These are phyloP conservation scores for Suillus cothurnatus DNA, from an alignment of 768 basidiomycete genomes.

Conservation along the genomic window DNA sequence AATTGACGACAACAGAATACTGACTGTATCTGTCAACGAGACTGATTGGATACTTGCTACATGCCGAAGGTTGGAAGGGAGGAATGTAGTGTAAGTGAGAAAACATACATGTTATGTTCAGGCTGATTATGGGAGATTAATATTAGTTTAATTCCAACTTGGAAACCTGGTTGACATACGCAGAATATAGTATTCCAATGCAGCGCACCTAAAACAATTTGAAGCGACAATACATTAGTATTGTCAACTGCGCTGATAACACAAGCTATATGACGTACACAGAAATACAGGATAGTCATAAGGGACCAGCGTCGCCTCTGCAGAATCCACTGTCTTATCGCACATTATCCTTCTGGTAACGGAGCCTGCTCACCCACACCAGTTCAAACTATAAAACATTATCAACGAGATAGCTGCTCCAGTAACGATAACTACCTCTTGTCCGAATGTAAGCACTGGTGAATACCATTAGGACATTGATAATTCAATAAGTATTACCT, in stretches of 20 bases:
- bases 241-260: not conserved
- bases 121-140: not conserved
- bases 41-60: constrained; percentile 1
- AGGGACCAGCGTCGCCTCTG: constrained; percentile 2
- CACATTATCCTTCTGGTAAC: not conserved
- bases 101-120: not conserved
- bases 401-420: not conserved
- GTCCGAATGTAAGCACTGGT: not conserved
- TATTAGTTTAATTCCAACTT: not conserved
- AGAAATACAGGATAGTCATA: not conserved
- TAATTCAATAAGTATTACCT: too few relatives aligned
- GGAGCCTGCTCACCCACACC: not conserved
- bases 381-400: constrained; percentile 2
- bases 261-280: not conserved
- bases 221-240: not conserved
- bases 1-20: not conserved
- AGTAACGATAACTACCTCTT: constrained; percentile 3
- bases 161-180: not conserved
- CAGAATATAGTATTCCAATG: not conserved
- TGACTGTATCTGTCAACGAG: not conserved
- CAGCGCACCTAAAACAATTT: not conserved
- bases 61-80: not conserved
- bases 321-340: not conserved
- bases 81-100: too few relatives aligned
- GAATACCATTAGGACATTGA: not conserved